Conservation (phyloP, 306 rosid genomes). For the Oxytropis ochrocephala region DNA sequence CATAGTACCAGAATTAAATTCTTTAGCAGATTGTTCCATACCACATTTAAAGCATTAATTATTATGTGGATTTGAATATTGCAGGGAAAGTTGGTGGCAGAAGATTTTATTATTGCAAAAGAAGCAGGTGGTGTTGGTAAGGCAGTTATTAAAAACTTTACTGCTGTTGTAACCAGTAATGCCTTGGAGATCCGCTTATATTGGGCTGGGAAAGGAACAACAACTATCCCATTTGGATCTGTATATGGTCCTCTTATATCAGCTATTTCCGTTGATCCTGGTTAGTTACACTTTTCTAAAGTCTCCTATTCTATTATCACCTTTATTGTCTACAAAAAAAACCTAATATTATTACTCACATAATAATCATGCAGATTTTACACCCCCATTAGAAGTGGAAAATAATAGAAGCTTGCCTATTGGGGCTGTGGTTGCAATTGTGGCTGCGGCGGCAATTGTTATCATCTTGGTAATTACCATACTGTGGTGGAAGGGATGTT, state of each 20-base stretch:
- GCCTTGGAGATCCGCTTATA: slow-evolving; percentile 19
- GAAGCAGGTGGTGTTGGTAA: slow-evolving; percentile 31
- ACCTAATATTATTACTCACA: not conserved
- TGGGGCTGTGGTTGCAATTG: slow-evolving; percentile 37
- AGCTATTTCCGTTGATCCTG: slow-evolving; percentile 33
- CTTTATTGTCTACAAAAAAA: not conserved
- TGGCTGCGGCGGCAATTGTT: slow-evolving; percentile 25
- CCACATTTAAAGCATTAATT: too few species aligned
- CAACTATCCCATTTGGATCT: slow-evolving; percentile 23
- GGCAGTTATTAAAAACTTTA: not conserved
- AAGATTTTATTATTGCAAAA: slow-evolving; percentile 36
- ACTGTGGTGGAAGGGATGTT: slow-evolving; percentile 35
- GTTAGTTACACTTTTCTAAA: slow-evolving; percentile 11
- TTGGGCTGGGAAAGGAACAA: slow-evolving; percentile 47
- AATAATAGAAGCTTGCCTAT: not conserved
- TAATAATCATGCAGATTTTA: slow-evolving; percentile 22
- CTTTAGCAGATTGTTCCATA: not conserved
- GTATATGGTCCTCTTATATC: slow-evolving; percentile 42
- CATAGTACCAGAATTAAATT: not conserved
- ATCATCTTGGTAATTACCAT: slow-evolving; percentile 18
- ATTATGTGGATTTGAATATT: not conserved
- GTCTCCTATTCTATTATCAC: not conserved
- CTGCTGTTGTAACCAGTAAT: not conserved
- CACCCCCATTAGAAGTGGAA: slow-evolving; percentile 19
- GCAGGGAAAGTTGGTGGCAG: slow-evolving; percentile 8